Percentiles rank a stretch among this genome's conserved stretches.
phyloP scores from a whole-genome alignment of 2,329 filamentous ascomycete species.

The Calycina herbarum region DNA sequence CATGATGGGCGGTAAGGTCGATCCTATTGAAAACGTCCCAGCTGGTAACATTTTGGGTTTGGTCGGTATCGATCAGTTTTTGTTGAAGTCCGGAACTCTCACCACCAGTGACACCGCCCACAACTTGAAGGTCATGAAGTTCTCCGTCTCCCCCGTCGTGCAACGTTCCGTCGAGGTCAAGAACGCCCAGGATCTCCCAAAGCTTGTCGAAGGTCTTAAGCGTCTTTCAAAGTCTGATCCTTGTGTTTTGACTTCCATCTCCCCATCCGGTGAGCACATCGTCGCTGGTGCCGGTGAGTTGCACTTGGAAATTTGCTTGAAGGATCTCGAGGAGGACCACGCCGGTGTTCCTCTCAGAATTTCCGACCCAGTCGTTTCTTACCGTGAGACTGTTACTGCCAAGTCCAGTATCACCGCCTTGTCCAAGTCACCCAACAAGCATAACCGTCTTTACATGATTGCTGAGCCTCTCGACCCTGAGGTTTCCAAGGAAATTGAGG shows the following conservation, averaged over 20 bases:
- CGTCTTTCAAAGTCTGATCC: constrained; percentile 99
- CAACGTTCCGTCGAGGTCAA: constrained; percentile 99
- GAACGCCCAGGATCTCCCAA: constrained; percentile 99
- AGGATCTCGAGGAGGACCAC: constrained; percentile 99
- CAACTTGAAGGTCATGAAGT: constrained; percentile 99
- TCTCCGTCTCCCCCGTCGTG: constrained; percentile 99
- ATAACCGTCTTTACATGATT: constrained; percentile 99
- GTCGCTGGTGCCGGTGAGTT: constrained; percentile 99
- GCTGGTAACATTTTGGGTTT: constrained; percentile 99
- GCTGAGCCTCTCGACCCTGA: constrained; percentile 92
- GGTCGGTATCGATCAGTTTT: constrained; percentile 99
- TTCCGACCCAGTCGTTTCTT: constrained; percentile 97
- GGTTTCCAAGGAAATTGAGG: constrained; percentile 84
- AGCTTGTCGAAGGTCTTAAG: constrained; percentile 99
- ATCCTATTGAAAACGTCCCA: constrained; percentile 98
- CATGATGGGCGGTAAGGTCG: constrained; percentile 99
- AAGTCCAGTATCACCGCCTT: constrained; percentile 93
- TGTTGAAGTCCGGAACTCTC: constrained; percentile 99
- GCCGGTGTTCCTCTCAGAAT: constrained; percentile 96
- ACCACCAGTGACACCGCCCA: constrained; percentile 96
- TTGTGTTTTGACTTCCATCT: constrained; percentile 90
- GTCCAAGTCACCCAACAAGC: constrained; percentile 99
- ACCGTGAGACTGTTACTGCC: constrained; percentile 89
- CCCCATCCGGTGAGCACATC: constrained; percentile 95
- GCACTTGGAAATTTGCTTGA: constrained; percentile 99